Base-by-base conservation (phyloP, 140 eudicot species). In the Cichorium intybus region DNA sequence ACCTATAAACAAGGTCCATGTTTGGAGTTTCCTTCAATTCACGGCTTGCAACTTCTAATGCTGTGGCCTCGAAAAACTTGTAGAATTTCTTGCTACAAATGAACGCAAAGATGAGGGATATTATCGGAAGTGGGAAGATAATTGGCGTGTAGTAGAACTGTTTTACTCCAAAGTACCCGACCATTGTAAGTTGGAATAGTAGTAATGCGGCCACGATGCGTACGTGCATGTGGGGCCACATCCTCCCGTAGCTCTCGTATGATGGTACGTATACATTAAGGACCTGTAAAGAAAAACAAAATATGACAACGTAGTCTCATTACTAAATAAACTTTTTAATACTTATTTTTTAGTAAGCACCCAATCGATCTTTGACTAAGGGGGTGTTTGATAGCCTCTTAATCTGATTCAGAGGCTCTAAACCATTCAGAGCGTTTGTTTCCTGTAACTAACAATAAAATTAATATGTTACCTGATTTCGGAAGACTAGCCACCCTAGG, bases 401-500 rank as follows among this genome's bases (percentile, higher is more conserved):
- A n/a, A n/a, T n/a, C n/a, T n/a, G n/a, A n/a, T n/a, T n/a, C n/a
- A n/a, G n/a, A n/a, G n/a, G n/a, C n/a, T n/a, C n/a, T n/a, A n/a
- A n/a, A n/a, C n/a, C n/a, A n/a, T n/a, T n/a, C n/a, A n/a, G n/a
- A n/a, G n/a, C n/a, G n/a, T n/a, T n/a, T n/a, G n/a, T n/a, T n/a
- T n/a, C n/a, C n/a, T n/a, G n/a, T n/a, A n/a, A n/a, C n/a, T n/a
- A n/a, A n/a, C n/a, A n/a, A n/a, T n/a, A n/a, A n/a, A n/a, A n/a
- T n/a, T n/a, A n/a, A n/a, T n/a, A n/a, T n/a, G n/a, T 64, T 54
- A 88, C 99, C 99, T 93, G 97, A 74, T 93, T 93, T 11, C 97
- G 80, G 9, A 80, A 85, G 63, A 93, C 69, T 0, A 93, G 90
- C 99, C 99, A 93, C 59, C 97, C 99, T 49, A 93, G 58, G 46